Evolutionary conservation across 768 basidiomycete genomes (phyloP), one percentile per base, ranked within the genome.

Genomic region (Kwoniella sp.): DNA sequence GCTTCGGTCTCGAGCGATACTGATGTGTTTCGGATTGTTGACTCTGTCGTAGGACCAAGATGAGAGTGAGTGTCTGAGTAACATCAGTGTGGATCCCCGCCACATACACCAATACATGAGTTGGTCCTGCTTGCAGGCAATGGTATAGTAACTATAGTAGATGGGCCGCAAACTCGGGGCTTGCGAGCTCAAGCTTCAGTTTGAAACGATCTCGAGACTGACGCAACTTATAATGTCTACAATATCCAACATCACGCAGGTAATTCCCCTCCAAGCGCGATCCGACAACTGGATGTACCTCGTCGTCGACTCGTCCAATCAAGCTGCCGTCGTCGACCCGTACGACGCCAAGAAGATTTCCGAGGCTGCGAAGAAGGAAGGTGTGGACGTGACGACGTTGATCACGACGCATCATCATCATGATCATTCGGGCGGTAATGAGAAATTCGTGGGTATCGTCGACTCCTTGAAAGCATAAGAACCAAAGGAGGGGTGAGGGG

Each of bases 391-490:
- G 1, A 77, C 73, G 3, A 72, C 73, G 17, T 51, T 80, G 48
- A 67, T 98, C 71, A 96, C 92, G 13, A 98, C 95, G 1, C 95
- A 96, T 81, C 92, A 93, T 80, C 94, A 96, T 79, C 73, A 84
- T 68, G 94, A 97, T 82, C 93, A 93, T 79, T 89, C 88, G 69
- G 91, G 91, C 22, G 93, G 93, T 34, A 95, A 94, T 81, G 77
- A 59, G 37, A 68, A 87, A 82, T 91, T 91, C 34, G 66, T 78
- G 20, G 66, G 75, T 71, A n/a, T 20, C 37, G 22, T 15, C 26
- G 55, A 31, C n/a, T n/a, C n/a, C n/a, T n/a, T n/a, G n/a, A n/a
- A n/a, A n/a, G 50, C 50, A 52, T 52, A 25, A 52, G 22, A 25
- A 52, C 9, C 11, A 9, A 25, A 52, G 26, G 50, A 23, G 8